Conservation (phyloP, 2,329 filamentous ascomycete genomes). For the Pyrenophora teres region DNA sequence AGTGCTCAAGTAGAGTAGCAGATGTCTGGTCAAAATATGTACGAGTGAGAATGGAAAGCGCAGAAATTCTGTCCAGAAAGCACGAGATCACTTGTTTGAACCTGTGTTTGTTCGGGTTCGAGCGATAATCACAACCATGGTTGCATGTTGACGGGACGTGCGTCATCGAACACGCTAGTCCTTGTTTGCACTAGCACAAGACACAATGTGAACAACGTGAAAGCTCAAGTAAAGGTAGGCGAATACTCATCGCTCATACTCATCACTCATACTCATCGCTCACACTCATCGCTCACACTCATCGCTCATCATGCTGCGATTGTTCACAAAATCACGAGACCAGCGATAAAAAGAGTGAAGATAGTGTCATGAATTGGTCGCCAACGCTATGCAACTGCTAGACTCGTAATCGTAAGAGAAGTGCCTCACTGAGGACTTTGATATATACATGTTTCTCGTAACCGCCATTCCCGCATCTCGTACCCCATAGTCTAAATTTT, state of each 20-base stretch:
- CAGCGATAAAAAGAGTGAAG: too few relatives aligned
- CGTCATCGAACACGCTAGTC: background rate
- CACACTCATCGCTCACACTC: background rate
- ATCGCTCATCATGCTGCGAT: background rate
- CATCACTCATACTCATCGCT: background rate
- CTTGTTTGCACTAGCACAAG: background rate
- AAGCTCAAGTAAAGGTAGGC: background rate
- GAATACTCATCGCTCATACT: background rate
- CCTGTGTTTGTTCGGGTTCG: too few relatives aligned
- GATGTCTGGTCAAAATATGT: too few relatives aligned
- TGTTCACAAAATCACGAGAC: too few relatives aligned
- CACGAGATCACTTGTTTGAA: background rate
- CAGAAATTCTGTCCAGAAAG: background rate
- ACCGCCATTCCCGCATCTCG: too few relatives aligned
- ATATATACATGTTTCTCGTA: slow-evolving; percentile 4
- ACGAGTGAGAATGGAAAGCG: background rate
- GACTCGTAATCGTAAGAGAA: slow-evolving; percentile 9
- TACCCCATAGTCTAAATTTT: too few relatives aligned
- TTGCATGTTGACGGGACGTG: background rate
- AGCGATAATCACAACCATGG: too few relatives aligned
- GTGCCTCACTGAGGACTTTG: background rate
- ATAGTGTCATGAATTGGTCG: background rate
- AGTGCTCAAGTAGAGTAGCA: background rate
- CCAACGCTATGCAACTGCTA: slow-evolving; percentile 6
- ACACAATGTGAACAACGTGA: background rate